Conservation (phyloP, 306 rosid genomes). For the Styphnolobium japonicum region DNA sequence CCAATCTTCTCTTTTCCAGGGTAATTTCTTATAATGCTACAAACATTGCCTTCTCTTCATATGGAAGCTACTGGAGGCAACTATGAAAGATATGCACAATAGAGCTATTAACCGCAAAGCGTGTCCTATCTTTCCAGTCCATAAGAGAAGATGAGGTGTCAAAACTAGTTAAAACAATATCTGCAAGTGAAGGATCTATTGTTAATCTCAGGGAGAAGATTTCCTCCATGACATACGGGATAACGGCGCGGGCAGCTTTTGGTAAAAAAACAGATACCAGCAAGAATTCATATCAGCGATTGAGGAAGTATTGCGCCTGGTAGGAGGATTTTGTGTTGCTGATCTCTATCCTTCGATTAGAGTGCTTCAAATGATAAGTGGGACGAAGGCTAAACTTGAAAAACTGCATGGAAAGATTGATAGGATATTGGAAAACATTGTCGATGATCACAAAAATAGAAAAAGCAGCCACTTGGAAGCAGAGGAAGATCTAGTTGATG, state of each 20-base stretch:
- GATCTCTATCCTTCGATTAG: conserved; percentile 25
- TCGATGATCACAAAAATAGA: conserved; percentile 9
- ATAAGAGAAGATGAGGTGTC: conserved; percentile 30
- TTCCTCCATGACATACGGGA: not conserved
- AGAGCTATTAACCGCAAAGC: conserved; percentile 9
- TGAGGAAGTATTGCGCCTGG: not conserved
- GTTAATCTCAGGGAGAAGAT: conserved; percentile 24
- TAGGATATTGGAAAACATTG: conserved; percentile 17
- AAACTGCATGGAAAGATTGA: not conserved
- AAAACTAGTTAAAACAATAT: not conserved
- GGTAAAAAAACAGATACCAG: not conserved
- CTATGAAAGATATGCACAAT: conserved; percentile 16
- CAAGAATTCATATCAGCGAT: not conserved
- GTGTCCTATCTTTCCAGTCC: conserved; percentile 8
- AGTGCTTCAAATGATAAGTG: not conserved
- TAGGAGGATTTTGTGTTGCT: conserved; percentile 21
- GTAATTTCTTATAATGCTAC: not conserved
- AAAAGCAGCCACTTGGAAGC: not conserved
- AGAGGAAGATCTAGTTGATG: conserved; percentile 30
- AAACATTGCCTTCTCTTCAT: not conserved
- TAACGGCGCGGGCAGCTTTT: not conserved
- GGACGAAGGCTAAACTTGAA: not conserved
- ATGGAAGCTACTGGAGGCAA: conserved; percentile 15
- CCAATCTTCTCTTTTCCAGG: not conserved
- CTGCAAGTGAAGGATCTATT: conserved; percentile 17